Conservation (phyloP, 2,329 filamentous ascomycete genomes). For the Phialophora tarda region DNA sequence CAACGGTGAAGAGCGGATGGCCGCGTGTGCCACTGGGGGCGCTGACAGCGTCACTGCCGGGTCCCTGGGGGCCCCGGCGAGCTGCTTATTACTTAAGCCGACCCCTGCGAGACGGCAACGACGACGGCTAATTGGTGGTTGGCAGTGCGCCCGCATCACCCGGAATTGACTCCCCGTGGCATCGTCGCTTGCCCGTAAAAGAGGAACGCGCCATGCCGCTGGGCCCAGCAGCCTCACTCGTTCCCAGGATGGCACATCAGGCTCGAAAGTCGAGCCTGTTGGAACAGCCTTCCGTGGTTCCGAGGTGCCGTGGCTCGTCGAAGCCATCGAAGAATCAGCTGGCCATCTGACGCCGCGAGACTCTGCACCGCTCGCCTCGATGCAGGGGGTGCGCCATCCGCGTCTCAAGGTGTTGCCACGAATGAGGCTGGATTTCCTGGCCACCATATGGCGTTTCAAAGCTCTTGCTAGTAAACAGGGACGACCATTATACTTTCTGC, state of each 20-base stretch:
- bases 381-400: conserved; percentile 14
- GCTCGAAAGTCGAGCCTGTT: conserved; percentile 10
- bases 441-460: conserved; percentile 4
- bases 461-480: background rate
- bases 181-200: conserved; percentile 1
- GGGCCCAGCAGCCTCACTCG: conserved; percentile 4
- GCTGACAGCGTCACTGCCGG: background rate
- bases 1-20: conserved; percentile 18
- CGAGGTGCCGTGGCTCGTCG: background rate
- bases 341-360: background rate
- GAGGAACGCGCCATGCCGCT: conserved; percentile 5
- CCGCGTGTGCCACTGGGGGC: conserved; percentile 1
- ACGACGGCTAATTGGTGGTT: conserved; percentile 3
- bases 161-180: background rate
- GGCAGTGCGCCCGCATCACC: background rate
- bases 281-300: background rate
- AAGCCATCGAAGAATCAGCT: background rate
- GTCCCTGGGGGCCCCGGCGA: background rate
- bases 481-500: background rate
- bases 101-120: background rate
- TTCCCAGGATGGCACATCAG: background rate
- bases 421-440: conserved; percentile 19
- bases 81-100: conserved; percentile 12
- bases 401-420: conserved; percentile 1
- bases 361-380: conserved; percentile 2